phyloP scores from a whole-genome alignment of 805 yeast species.

The Nakazawaea laoshanensis region DNA sequence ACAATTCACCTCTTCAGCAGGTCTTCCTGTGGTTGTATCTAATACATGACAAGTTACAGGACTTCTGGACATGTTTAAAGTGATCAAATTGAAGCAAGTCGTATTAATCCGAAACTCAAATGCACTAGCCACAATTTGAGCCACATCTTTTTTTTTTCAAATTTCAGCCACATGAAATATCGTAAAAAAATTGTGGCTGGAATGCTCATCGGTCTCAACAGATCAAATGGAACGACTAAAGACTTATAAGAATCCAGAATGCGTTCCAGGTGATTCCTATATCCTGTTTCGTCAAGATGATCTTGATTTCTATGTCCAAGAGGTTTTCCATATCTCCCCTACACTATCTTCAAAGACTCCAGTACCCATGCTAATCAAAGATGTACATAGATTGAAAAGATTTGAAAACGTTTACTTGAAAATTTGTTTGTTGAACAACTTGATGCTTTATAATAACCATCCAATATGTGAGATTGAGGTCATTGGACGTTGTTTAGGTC shows the following conservation, averaged over 20 bases:
- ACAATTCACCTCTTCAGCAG: slow-evolving; percentile 72
- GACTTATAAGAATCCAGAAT: too few relatives aligned
- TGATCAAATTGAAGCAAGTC: too few relatives aligned
- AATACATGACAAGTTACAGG: slow-evolving; percentile 87
- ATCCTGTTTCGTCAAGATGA: slow-evolving; percentile 1
- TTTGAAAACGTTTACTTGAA: slow-evolving; percentile 3
- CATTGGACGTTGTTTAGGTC: slow-evolving; percentile 7
- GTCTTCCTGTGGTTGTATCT: slow-evolving; percentile 77
- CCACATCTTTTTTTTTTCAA: too few relatives aligned
- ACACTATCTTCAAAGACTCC: background rate
- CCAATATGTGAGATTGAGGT: slow-evolving; percentile 2
- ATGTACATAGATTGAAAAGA: slow-evolving; percentile 1
- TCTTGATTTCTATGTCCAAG: slow-evolving; percentile 1
- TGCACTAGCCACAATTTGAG: too few relatives aligned
- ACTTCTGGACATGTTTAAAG: slow-evolving; percentile 3
- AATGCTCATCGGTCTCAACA: too few relatives aligned
- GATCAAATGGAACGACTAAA: too few relatives aligned
- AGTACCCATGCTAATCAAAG: slow-evolving; percentile 4
- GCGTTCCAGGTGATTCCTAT: slow-evolving; percentile 5
- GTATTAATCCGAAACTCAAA: too few relatives aligned
- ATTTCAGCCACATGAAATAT: too few relatives aligned
- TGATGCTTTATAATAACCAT: slow-evolving; percentile 3
- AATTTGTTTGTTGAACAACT: background rate
- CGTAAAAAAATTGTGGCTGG: too few relatives aligned
- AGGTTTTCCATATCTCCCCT: slow-evolving; percentile 5